phyloP scores from a whole-genome alignment of 306 rosid genomes.

The Lathyrus sativus region DNA sequence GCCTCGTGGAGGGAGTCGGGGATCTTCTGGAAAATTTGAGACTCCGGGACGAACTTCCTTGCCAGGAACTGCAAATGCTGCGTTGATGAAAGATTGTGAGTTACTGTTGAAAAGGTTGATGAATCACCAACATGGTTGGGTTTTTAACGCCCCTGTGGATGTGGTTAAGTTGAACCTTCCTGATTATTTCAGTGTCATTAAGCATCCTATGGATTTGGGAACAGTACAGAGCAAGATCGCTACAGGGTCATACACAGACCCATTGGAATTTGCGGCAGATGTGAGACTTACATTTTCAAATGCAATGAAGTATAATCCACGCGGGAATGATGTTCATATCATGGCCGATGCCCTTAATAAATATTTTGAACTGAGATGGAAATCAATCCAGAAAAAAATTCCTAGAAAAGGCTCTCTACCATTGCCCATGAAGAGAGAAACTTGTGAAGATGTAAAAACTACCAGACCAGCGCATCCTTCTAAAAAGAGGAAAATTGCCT shows the following conservation, averaged over 20 bases:
- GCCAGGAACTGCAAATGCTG: constrained; percentile 40
- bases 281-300: constrained; percentile 71
- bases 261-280: constrained; percentile 60
- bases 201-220: constrained; percentile 88
- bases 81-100: constrained; percentile 76
- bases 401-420: constrained; percentile 45
- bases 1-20: constrained; percentile 47
- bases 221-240: constrained; percentile 60
- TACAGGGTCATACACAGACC: constrained; percentile 54
- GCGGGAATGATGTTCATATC: constrained; percentile 52
- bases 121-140: constrained; percentile 60
- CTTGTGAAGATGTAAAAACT: constrained; percentile 41
- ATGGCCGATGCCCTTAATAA: constrained; percentile 69
- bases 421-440: constrained; percentile 41
- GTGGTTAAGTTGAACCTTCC: constrained; percentile 63
- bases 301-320: constrained; percentile 79
- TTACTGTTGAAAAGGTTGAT: constrained; percentile 58
- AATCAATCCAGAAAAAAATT: constrained; percentile 68
- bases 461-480: constrained; percentile 51
- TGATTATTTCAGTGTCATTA: constrained; percentile 66
- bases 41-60: constrained; percentile 34
- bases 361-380: constrained; percentile 75
- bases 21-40: constrained; percentile 55
- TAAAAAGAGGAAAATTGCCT: constrained; percentile 57
- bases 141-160: constrained; percentile 74